A percentile compares a stretch with the other conserved stretches of the same genome.
Evolutionary conservation across 768 basidiomycete species (phyloP).

Genomic region (Erythrobasidium yunnanense): DNA sequence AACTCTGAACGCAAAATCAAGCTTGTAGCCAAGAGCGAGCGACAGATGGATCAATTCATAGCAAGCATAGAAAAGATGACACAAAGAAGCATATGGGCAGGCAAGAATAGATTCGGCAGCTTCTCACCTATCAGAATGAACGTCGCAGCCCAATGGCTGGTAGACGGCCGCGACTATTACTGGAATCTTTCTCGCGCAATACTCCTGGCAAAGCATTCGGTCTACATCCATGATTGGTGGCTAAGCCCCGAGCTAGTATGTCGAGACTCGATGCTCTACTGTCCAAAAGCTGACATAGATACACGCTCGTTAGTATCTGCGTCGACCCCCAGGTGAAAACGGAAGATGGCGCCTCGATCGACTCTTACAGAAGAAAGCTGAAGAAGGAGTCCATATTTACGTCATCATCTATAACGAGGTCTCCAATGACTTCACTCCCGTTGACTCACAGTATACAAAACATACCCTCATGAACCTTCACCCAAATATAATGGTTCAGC

Average conservation of each 20-base stretch:
- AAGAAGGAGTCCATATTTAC: conserved; percentile 89
- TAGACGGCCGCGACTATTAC: conserved; percentile 95
- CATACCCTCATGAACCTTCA: conserved; percentile 66
- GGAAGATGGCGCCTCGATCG: conserved; percentile 65
- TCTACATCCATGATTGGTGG: conserved; percentile 81
- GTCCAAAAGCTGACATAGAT: no score
- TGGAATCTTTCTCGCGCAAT: conserved; percentile 93
- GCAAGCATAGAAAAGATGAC: conserved; percentile 75
- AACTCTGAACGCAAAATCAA: conserved; percentile 85
- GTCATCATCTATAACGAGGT: conserved; percentile 85
- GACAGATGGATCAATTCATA: conserved; percentile 96
- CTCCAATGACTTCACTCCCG: conserved; percentile 70
- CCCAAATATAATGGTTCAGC: conserved; percentile 75
- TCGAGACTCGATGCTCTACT: conserved; percentile 8
- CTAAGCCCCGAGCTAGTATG: conserved; percentile 61
- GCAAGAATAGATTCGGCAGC: conserved; percentile 76
- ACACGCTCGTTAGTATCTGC: no score
- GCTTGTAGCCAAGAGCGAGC: conserved; percentile 77
- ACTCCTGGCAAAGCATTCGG: conserved; percentile 56
- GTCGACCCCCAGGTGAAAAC: conserved; percentile 69
- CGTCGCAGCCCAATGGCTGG: conserved; percentile 93
- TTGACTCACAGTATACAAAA: conserved; percentile 62
- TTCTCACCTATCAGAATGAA: conserved; percentile 87
- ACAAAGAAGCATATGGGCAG: conserved; percentile 62
- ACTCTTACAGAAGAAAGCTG: conserved; percentile 77